Conservation (phyloP, 140 eudicot species). For the Ambrosia hybrid region DNA sequence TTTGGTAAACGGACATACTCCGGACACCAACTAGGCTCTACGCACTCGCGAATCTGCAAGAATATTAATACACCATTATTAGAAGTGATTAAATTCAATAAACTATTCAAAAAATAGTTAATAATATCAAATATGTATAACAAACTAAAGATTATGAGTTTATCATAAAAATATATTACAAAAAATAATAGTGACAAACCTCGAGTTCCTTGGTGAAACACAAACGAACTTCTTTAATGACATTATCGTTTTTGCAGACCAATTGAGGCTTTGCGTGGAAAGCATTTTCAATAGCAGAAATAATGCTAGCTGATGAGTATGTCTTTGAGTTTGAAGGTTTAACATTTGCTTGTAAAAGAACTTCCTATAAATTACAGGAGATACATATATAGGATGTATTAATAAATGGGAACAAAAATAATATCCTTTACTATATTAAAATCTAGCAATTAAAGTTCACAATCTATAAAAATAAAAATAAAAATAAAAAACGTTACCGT, state of each 20-base stretch:
- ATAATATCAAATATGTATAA: no score
- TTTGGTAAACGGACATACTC: slow-evolving; percentile 69
- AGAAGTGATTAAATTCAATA: slow-evolving; percentile 5
- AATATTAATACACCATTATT: slow-evolving; percentile 8
- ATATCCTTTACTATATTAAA: not conserved
- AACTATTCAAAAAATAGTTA: not conserved
- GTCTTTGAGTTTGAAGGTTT: slow-evolving; percentile 69
- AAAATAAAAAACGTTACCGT: slow-evolving; percentile 52
- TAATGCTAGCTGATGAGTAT: slow-evolving; percentile 75
- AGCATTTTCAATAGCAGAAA: slow-evolving; percentile 78
- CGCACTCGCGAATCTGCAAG: slow-evolving; percentile 82
- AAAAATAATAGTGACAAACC: slow-evolving; percentile 43
- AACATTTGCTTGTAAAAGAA: slow-evolving; percentile 61
- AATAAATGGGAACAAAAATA: not conserved
- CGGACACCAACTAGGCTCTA: slow-evolving; percentile 57
- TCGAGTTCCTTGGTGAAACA: slow-evolving; percentile 78
- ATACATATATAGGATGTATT: not conserved
- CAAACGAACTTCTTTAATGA: slow-evolving; percentile 65
- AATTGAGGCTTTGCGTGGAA: slow-evolving; percentile 75
- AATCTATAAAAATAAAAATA: not conserved
- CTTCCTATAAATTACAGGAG: slow-evolving; percentile 46
- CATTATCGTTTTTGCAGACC: slow-evolving; percentile 61
- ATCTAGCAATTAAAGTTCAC: slow-evolving; percentile 13
- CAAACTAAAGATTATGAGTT: not conserved
- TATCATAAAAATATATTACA: not conserved